Base-by-base conservation (phyloP, 176 grass and related monocot genomes). In the Hordeum marinum region DNA sequence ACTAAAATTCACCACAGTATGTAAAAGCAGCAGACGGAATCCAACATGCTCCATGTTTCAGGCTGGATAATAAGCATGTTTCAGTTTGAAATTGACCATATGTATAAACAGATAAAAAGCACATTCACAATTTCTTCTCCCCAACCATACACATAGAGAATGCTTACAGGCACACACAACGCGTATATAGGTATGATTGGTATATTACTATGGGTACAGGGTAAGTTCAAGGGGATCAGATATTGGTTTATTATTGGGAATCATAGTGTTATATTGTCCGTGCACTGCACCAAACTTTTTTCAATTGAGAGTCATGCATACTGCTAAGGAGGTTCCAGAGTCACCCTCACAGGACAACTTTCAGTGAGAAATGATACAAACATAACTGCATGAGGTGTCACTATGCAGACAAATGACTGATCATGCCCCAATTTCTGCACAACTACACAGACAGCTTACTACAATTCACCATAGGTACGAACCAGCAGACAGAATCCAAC, bases 81-180 rank as follows among this genome's bases (percentile, higher is more conserved):
- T 43, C 6, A n/a, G 10, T 48, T 15, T 48, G 13, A 48, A 48
- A 73, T 83, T 34, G 54, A 74, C 17, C 11, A 62, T 45, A 59
- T 41, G 64, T 12, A 59, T 41, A 21, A 70, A 74, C 27, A 73
- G 42, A 83, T 7, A 1, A 48, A 75, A 18, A 46, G 21, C 11
- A 68, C 37, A 50, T 87, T 79, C 36, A 61, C 43, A 40, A 71
- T 60, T 82, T 25, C 2, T 26, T 59, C 25, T 45, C 84, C 75
- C 58, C 69, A 66, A 79, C 27, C 58, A 67, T 21, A n/a, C 84
- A 41, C 71, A n/a, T n/a, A n/a, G n/a, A n/a, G n/a, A n/a, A n/a
- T n/a, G 26, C 69, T 12, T n/a, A 83, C 45, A 79, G 67, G 83
- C 68, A 68, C 61, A 79, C 75, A 29, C 68, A 60, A 69, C 60